Base-by-base conservation (phyloP, 2,329 filamentous ascomycete species). In the Fonsecaea pedrosoi region DNA sequence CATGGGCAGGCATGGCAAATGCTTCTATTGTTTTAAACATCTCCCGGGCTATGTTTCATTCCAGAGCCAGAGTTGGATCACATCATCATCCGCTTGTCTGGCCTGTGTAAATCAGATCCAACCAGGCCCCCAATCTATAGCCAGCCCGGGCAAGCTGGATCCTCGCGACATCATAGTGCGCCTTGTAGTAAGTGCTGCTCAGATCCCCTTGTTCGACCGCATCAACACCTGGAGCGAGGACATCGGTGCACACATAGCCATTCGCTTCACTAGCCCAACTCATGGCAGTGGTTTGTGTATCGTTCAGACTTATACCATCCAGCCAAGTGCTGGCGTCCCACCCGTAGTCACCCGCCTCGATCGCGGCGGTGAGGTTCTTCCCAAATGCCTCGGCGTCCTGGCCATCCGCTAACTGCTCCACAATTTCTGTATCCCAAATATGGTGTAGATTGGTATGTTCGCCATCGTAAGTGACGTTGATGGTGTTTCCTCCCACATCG, bases 401-500 rank as follows among this genome's bases (percentile, higher is more conserved):
- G 12, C 62, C 61, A 35, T 57, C 53, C 1, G 64, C 64, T 15
- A 68, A 57, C 32, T 65, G 63, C 38, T 64, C 64, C 85, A 85
- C 75, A 78, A 86, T 65, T 85, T 84, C 62, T 15, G 84, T 87
- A 75, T 92, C 90, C 90, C 90, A 92, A 21, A 92, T 86, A 65
- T 89, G 84, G 74, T 92, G 90, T 48, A 92, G 81, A 73, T 92
- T 92, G 65, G 85, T 82, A 34, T 81, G 76, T 40, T 78, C 76
- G 2, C 82, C 83, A 32, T 87, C 80, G 78, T 87, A 92, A n/a
- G 78, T 81, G 1, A 92, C 90, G n/a, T 82, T 77, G 72, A 92
- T 90, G 13, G 83, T 83, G 71, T 92, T 92, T 0, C 90, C 90
- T 62, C 90, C 90, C 18, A 83, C 79, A 1, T 83, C 81, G 4